Base-by-base conservation (phyloP, 148 eudicot species). In the Polygonum aviculare region DNA sequence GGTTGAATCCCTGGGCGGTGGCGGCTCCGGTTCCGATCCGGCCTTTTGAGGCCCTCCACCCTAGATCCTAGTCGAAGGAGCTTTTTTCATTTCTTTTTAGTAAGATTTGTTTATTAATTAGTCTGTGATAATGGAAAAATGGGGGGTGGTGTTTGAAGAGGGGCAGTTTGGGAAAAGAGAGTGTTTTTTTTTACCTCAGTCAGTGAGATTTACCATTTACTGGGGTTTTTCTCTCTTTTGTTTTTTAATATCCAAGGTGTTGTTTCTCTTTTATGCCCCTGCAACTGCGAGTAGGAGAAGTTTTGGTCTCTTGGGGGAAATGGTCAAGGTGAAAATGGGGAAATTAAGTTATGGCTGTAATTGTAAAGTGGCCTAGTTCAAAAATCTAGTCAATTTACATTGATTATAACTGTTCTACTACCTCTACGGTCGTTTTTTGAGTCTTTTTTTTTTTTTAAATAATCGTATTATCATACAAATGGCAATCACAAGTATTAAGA, bases 11-110 rank as follows among this genome's bases (percentile, higher is more conserved):
- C 3, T 72, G 75, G 75, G 74, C 52, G 12, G 3, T 36, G n/a
- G 1, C 44, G 10, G 54, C 74, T 4, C 75, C 75, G 31, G 75
- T 72, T 18, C 75, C 75, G 51, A 44, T 72, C 54, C 15, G 75
- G 54, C 54, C 75, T 19, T 41, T 72, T 72, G 33, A 44, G 12
- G 60, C 72, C 19, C 16, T 67, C 10, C 72, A 12, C 16, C 72
- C 72, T 33, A 67, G 72, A 67, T 67, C 72, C 18, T 67, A 54
- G 59, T 26, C 31, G 1, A 26, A 26, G 31, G 1, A 26, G n/a
- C 55, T 4, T 0, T 47, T 47, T 7, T 47, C 12, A 2, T 47
- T 47, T 47, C 11, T 35, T 33, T 65, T 65, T 12, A 65, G 14
- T 26, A 35, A 14, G 5, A 35, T 67, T 35, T 1, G 31, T 26